A percentile compares a stretch with the other conserved stretches of the same genome.
Conservation (phyloP, 2,329 filamentous ascomycete species). For the Simplicillium aogashimaense region DNA sequence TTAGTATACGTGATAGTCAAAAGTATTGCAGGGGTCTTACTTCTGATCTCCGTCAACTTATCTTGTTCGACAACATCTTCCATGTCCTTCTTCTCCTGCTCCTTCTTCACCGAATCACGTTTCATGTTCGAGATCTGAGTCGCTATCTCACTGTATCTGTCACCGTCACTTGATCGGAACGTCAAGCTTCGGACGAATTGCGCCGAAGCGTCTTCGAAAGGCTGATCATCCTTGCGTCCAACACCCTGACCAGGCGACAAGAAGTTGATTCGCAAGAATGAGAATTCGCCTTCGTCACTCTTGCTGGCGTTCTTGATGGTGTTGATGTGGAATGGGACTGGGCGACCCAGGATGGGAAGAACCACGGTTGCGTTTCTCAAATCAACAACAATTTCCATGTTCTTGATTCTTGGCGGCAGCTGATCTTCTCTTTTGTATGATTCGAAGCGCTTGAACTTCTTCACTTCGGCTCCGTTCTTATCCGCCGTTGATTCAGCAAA, state of each 20-base stretch:
- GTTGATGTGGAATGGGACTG: conserved; percentile 93
- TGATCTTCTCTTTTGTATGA: conserved; percentile 98
- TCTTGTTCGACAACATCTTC: conserved; percentile 99
- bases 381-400: conserved; percentile 84
- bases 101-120: conserved; percentile 80
- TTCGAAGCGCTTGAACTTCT: conserved; percentile 98
- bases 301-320: conserved; percentile 99
- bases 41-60: conserved; percentile 89
- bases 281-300: conserved; percentile 89
- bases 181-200: conserved; percentile 95
- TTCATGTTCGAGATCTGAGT: conserved; percentile 94
- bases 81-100: conserved; percentile 99
- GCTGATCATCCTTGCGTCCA: conserved; percentile 92
- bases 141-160: conserved; percentile 82
- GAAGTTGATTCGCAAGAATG: conserved; percentile 94
- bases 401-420: conserved; percentile 71
- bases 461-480: conserved; percentile 83
- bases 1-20: conserved; percentile 24
- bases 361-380: conserved; percentile 83
- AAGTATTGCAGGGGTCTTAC: no score
- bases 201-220: conserved; percentile 90
- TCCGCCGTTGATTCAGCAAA: conserved; percentile 80
- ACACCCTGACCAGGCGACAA: conserved; percentile 95
- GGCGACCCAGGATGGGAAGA: conserved; percentile 92
- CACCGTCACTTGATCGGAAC: conserved; percentile 81